A percentile compares a stretch with the other conserved stretches of the same genome.
Evolutionary conservation across 2,329 filamentous ascomycete genomes (phyloP).

Genomic region (Paraconiothyrium brasiliense): DNA sequence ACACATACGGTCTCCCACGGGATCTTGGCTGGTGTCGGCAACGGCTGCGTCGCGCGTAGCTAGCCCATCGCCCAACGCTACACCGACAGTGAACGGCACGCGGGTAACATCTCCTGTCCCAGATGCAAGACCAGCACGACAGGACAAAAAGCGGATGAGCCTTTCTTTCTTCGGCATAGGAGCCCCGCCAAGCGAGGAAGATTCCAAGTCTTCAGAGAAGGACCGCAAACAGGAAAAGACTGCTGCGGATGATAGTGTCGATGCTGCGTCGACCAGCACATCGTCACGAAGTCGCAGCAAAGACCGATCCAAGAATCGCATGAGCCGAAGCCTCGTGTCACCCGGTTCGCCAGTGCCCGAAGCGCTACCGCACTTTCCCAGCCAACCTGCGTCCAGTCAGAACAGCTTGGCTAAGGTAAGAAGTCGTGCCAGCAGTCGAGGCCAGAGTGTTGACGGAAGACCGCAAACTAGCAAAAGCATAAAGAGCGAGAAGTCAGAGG

Average conservation of each 20-base stretch:
- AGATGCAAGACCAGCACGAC: slow-evolving; percentile 38
- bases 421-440: slow-evolving; percentile 25
- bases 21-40: slow-evolving; percentile 43
- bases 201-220: slow-evolving; percentile 27
- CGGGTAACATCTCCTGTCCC: slow-evolving; percentile 31
- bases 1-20: slow-evolving; percentile 42
- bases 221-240: slow-evolving; percentile 30
- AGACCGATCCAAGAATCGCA: slow-evolving; percentile 37
- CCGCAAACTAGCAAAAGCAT: slow-evolving; percentile 47
- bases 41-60: slow-evolving; percentile 40
- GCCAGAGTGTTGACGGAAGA: slow-evolving; percentile 23
- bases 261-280: slow-evolving; percentile 32
- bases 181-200: slow-evolving; percentile 35
- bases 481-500: slow-evolving; percentile 54
- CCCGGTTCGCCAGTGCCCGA: slow-evolving; percentile 41
- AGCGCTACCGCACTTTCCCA: slow-evolving; percentile 37
- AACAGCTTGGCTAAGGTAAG: slow-evolving; percentile 27
- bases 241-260: slow-evolving; percentile 29
- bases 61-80: slow-evolving; percentile 33
- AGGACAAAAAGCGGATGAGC: slow-evolving; percentile 52
- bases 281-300: slow-evolving; percentile 46
- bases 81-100: slow-evolving; percentile 37
- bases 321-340: slow-evolving; percentile 41
- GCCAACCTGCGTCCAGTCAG: slow-evolving; percentile 27
- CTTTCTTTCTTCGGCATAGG: slow-evolving; percentile 51